Evolutionary conservation across 1,284 basidiomycete species (phyloP).

Genomic region (Bondarzewia mesenterica): DNA sequence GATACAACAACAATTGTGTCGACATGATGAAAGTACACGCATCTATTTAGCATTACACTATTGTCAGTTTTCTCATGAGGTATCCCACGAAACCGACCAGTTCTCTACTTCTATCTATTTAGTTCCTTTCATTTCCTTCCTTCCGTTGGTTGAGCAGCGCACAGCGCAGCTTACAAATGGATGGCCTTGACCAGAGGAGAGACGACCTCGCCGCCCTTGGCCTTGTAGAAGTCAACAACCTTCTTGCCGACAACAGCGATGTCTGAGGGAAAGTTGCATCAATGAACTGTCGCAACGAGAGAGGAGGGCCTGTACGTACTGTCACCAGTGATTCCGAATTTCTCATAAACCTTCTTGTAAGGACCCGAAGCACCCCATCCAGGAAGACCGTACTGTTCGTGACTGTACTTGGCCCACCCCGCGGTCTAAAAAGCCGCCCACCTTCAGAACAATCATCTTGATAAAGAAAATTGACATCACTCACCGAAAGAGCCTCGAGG

Average conservation of each 20-base stretch:
- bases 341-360: constrained; percentile 83
- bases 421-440: constrained; percentile 37
- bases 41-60: background rate
- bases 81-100: background rate
- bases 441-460: constrained; percentile 2
- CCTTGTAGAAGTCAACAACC: constrained; percentile 83
- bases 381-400: constrained; percentile 80
- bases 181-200: constrained; percentile 80
- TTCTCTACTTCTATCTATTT: background rate
- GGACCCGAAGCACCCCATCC: constrained; percentile 88
- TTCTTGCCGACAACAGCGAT: constrained; percentile 80
- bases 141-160: too few relatives aligned
- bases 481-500: constrained; percentile 75
- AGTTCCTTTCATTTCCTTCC: background rate
- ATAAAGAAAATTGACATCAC: constrained; percentile 14
- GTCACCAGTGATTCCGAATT: constrained; percentile 79
- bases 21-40: too few relatives aligned
- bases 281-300: constrained; percentile 4
- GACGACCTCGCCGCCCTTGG: constrained; percentile 63
- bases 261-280: constrained; percentile 31
- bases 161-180: constrained; percentile 16
- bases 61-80: background rate
- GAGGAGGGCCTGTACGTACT: constrained; percentile 37
- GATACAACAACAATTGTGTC: too few relatives aligned
- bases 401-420: constrained; percentile 84